These are phyloP conservation scores for Aquanectria penicillioides DNA, from an alignment of 2,329 filamentous ascomycete species.

Conservation along the genomic window DNA sequence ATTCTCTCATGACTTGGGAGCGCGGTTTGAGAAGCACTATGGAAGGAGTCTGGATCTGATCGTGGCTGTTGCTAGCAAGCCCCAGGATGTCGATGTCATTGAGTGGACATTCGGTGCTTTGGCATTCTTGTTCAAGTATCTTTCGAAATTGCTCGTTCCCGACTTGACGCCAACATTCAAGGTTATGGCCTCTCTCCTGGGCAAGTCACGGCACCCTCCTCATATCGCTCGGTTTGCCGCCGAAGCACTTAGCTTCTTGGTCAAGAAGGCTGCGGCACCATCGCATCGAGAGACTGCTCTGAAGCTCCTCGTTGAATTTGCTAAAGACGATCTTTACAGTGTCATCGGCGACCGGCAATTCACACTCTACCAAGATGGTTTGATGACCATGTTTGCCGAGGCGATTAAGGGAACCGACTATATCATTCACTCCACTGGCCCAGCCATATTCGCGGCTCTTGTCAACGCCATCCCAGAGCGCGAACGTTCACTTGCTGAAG, in stretches of 20 bases:
- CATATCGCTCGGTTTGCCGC: conserved; percentile 94
- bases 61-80: conserved; percentile 79
- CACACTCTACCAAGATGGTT: conserved; percentile 80
- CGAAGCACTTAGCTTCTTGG: conserved; percentile 92
- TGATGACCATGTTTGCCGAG: conserved; percentile 94
- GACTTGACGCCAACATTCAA: conserved; percentile 87
- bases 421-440: conserved; percentile 68
- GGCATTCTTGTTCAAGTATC: conserved; percentile 96
- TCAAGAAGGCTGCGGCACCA: conserved; percentile 85
- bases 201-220: conserved; percentile 81
- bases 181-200: conserved; percentile 84
- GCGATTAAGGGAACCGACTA: conserved; percentile 73
- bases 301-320: conserved; percentile 74
- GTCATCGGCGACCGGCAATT: conserved; percentile 66
- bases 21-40: conserved; percentile 90
- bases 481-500: conserved; percentile 58
- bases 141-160: conserved; percentile 86
- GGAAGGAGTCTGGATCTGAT: conserved; percentile 78
- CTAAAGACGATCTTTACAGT: conserved; percentile 73
- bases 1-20: conserved; percentile 92
- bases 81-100: conserved; percentile 86
- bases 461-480: conserved; percentile 61
- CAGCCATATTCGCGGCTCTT: conserved; percentile 62
- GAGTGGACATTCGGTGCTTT: conserved; percentile 97
- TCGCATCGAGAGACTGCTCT: conserved; percentile 81